Evolutionary conservation across 1,139 yeast species (phyloP).

Genomic region (Dujonia santamariae): DNA sequence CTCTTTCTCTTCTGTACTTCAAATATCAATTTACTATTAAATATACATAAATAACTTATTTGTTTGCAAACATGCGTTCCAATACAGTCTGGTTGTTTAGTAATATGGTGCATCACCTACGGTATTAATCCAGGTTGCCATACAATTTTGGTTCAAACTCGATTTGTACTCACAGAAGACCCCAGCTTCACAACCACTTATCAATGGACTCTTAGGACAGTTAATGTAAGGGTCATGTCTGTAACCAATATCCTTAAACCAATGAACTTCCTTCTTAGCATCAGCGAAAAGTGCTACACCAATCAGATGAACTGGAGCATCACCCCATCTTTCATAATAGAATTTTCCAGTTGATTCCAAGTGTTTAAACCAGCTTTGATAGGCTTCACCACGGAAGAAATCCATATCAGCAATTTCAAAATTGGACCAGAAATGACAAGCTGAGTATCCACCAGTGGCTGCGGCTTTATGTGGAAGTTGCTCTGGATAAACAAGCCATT

Average conservation of each 20-base stretch:
- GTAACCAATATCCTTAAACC: slow-evolving; percentile 89
- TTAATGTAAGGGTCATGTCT: slow-evolving; percentile 70
- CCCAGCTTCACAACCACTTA: slow-evolving; percentile 27
- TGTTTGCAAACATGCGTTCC: too few relatives aligned
- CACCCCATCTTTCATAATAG: slow-evolving; percentile 90
- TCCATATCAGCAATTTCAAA: slow-evolving; percentile 83
- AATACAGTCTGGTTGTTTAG: too few relatives aligned
- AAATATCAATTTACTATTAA: too few relatives aligned
- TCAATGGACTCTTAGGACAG: slow-evolving; percentile 53
- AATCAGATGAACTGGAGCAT: slow-evolving; percentile 82
- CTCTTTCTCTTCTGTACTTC: too few relatives aligned
- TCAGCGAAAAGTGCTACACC: slow-evolving; percentile 76
- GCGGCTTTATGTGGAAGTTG: slow-evolving; percentile 57
- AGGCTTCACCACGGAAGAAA: slow-evolving; percentile 67
- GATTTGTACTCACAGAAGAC: slow-evolving; percentile 34
- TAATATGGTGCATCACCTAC: neutral
- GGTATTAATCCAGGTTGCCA: slow-evolving; percentile 63
- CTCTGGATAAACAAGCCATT: slow-evolving; percentile 67
- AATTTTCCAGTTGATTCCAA: slow-evolving; percentile 73
- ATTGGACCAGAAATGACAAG: slow-evolving; percentile 89
- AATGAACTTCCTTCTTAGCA: slow-evolving; percentile 58
- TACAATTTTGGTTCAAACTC: slow-evolving; percentile 64
- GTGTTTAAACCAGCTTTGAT: slow-evolving; percentile 59
- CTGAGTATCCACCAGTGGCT: slow-evolving; percentile 65
- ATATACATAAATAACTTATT: too few relatives aligned